Conservation (phyloP, 306 rosid species). For the Hippophae tibetana region DNA sequence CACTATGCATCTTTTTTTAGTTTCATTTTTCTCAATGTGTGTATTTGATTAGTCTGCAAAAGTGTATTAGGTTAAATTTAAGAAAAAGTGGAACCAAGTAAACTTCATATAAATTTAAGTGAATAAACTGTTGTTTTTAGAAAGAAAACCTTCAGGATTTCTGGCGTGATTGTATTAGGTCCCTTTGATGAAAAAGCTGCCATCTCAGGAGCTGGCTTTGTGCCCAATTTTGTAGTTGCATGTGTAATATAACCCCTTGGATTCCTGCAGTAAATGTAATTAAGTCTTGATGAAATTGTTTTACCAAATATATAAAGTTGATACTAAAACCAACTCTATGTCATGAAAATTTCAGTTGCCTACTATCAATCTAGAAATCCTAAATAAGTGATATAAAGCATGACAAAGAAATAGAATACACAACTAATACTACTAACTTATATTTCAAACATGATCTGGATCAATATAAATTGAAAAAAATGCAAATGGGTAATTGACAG, state of each 20-base stretch:
- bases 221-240: conserved; percentile 42
- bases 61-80: background rate
- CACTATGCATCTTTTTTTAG: background rate
- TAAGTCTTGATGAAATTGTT: too few relatives aligned
- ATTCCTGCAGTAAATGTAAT: conserved; percentile 25
- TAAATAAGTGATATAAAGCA: too few relatives aligned
- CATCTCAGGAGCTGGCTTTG: conserved; percentile 86
- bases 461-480: too few relatives aligned
- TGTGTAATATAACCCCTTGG: conserved; percentile 57
- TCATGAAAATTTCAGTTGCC: background rate
- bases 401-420: too few relatives aligned
- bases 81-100: background rate
- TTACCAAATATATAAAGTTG: background rate
- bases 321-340: background rate
- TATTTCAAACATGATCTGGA: too few relatives aligned
- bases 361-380: too few relatives aligned
- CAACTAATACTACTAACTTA: too few relatives aligned
- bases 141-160: conserved; percentile 61
- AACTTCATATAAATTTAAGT: background rate
- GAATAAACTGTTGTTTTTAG: background rate
- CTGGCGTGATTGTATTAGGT: conserved; percentile 59
- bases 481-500: too few relatives aligned
- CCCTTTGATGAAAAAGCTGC: conserved; percentile 94
- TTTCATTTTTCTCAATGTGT: too few relatives aligned
- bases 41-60: background rate